Conservation (phyloP, 306 rosid species). For the Lathyrus sativus region DNA sequence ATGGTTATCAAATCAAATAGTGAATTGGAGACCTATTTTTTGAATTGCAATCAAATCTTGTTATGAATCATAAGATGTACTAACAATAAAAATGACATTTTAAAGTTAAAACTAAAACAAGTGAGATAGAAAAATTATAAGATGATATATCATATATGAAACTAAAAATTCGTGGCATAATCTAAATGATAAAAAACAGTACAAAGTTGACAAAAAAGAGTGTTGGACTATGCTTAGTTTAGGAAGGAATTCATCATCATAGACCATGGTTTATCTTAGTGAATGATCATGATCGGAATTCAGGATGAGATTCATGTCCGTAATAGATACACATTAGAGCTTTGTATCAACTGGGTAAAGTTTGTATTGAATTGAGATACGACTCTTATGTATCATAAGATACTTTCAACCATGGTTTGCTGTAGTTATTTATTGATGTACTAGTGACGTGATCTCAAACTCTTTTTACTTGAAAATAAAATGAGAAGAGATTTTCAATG, state of each 20-base stretch:
- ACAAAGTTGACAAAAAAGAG: neutral
- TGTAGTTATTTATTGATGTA: constrained; percentile 10
- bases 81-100: neutral
- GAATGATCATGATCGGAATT: neutral
- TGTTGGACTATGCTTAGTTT: neutral
- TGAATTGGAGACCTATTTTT: neutral
- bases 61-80: neutral
- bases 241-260: neutral
- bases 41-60: neutral
- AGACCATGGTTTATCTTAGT: neutral
- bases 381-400: neutral
- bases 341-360: neutral
- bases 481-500: constrained; percentile 18
- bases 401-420: neutral
- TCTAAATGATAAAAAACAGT: neutral
- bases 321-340: neutral
- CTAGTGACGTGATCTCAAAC: constrained; percentile 20
- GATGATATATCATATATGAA: neutral
- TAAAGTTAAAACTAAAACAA: neutral
- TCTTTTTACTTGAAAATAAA: neutral
- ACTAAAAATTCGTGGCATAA: neutral
- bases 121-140: neutral
- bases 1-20: neutral
- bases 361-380: neutral
- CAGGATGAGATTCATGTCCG: neutral